Evolutionary conservation across 2,329 filamentous ascomycete genomes (phyloP).

Genomic region (Chaetomium sp.): DNA sequence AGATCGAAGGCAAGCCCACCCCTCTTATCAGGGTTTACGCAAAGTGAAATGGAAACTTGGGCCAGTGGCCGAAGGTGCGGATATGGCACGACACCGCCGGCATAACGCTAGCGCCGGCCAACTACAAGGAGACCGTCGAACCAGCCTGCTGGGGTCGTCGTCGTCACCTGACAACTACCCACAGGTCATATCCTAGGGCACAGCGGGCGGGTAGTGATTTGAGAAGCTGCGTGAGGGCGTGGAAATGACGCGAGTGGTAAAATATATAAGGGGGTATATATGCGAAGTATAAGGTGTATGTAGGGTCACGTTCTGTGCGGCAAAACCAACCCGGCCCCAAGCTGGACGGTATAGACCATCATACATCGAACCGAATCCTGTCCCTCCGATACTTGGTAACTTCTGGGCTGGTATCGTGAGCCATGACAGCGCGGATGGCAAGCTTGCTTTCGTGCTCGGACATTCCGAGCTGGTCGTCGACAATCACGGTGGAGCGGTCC

Average conservation of each 20-base stretch:
- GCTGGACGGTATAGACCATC: background rate
- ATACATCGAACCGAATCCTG: background rate
- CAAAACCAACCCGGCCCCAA: no score
- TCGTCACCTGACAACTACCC: constrained; percentile 30
- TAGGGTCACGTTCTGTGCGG: no score
- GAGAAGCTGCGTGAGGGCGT: no score
- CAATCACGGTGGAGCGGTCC: constrained; percentile 26
- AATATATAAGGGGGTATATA: no score
- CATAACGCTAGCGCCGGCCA: constrained; percentile 44
- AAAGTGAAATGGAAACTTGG: constrained; percentile 26
- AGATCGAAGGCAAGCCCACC: no score
- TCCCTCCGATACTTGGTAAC: background rate
- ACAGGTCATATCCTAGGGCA: constrained; percentile 30
- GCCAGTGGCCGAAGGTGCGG: constrained; percentile 49
- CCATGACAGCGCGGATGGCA: background rate
- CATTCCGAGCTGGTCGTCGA: constrained; percentile 22
- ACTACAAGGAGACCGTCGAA: constrained; percentile 50
- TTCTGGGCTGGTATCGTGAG: background rate
- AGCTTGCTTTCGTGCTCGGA: background rate
- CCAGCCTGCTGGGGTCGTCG: constrained; percentile 33
- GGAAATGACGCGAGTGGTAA: no score
- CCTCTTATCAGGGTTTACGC: no score
- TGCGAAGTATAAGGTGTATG: no score
- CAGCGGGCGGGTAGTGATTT: no score
- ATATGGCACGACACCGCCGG: constrained; percentile 53